Conservation (phyloP, 2,329 filamentous ascomycete species). For the Colletotrichum liaoningense region DNA sequence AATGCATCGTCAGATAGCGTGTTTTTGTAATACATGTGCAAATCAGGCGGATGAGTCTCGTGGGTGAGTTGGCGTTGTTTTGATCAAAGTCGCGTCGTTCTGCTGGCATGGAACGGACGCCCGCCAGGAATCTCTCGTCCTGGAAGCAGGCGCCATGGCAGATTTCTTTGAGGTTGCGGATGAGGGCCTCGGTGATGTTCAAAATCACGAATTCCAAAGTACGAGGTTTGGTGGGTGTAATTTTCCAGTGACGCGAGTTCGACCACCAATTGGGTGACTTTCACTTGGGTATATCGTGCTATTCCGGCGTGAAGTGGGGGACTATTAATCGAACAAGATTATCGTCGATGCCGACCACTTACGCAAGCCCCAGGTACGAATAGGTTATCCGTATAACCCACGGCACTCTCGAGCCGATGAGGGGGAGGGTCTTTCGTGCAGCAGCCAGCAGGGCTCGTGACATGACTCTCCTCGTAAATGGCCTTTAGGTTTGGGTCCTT, state of each 20-base stretch:
- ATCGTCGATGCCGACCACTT: background rate
- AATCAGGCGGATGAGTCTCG: background rate
- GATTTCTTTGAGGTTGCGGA: background rate
- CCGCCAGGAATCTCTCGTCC: conserved; percentile 12
- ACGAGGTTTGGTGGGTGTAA: background rate
- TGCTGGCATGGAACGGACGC: conserved; percentile 21
- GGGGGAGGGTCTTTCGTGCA: conserved; percentile 3
- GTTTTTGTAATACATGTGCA: background rate
- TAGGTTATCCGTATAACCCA: no score
- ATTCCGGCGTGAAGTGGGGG: conserved; percentile 21
- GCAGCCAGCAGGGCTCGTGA: conserved; percentile 8
- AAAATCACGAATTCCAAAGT: background rate
- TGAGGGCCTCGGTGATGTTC: background rate
- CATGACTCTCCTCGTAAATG: conserved; percentile 9
- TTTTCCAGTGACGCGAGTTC: background rate
- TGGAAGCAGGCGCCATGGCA: background rate
- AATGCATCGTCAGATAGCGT: conserved; percentile 7
- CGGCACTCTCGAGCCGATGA: conserved; percentile 20
- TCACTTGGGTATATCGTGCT: background rate
- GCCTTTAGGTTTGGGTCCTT: background rate
- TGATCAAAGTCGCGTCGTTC: background rate
- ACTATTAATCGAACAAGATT: background rate
- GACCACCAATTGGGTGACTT: background rate
- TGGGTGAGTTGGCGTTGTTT: conserved; percentile 5
- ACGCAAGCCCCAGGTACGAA: background rate